Percentiles rank a stretch among this genome's conserved stretches.
Conservation (phyloP, 2,329 filamentous ascomycete genomes). For the Aspergillus bombycis region DNA sequence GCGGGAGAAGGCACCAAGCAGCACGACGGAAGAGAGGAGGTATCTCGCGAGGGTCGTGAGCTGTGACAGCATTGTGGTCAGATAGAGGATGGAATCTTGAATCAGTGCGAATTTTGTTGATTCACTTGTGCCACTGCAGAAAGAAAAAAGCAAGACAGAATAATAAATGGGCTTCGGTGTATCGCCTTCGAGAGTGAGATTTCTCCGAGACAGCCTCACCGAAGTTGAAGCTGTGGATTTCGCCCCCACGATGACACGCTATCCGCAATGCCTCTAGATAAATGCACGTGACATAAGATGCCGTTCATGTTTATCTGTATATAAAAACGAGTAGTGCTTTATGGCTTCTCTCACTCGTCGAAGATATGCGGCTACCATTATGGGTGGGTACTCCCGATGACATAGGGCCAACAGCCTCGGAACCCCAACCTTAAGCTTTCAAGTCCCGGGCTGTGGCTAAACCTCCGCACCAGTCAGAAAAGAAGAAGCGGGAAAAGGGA, state of each 20-base stretch:
- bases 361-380: no score
- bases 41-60: neutral
- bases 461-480: neutral
- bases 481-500: neutral
- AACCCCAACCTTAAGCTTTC: neutral
- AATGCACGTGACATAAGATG: neutral
- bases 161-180: rapidly evolving
- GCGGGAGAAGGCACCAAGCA: constrained; percentile 9
- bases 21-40: neutral
- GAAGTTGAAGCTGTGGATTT: no score
- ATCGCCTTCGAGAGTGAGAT: neutral
- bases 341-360: no score
- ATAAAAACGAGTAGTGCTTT: no score
- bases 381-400: neutral
- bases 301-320: neutral
- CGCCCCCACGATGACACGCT: no score
- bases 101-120: neutral
- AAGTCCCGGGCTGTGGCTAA: neutral
- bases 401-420: neutral
- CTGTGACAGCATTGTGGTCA: neutral
- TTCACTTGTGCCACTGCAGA: neutral
- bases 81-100: neutral
- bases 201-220: no score
- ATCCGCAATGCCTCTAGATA: neutral
- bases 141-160: neutral